phyloP scores from a whole-genome alignment of 2,329 filamentous ascomycete species.

The Coleophoma crateriformis region DNA sequence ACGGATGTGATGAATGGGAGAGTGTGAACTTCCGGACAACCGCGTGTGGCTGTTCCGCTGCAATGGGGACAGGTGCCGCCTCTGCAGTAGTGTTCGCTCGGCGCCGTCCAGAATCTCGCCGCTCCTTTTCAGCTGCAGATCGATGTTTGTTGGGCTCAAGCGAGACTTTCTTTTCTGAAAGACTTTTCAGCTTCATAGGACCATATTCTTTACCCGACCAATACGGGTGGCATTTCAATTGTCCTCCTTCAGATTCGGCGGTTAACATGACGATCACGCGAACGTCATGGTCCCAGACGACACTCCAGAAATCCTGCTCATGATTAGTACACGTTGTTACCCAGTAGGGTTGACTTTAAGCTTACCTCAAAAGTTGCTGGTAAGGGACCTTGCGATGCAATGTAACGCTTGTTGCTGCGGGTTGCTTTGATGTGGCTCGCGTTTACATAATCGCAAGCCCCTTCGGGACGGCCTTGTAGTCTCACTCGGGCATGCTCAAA shows the following conservation, averaged over 20 bases:
- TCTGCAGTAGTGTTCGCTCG: conserved; percentile 50
- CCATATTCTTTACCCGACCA: conserved; percentile 82
- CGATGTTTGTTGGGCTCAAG: conserved; percentile 55
- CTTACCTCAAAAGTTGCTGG: conserved; percentile 86
- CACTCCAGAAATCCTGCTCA: conserved; percentile 88
- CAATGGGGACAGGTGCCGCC: conserved; percentile 27
- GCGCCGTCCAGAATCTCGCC: conserved; percentile 36
- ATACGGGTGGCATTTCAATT: conserved; percentile 92
- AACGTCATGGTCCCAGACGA: conserved; percentile 94
- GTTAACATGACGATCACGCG: conserved; percentile 96
- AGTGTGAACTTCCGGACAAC: conserved; percentile 84
- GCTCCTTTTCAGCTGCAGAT: conserved; percentile 27
- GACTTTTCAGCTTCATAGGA: conserved; percentile 63
- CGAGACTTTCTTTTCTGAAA: conserved; percentile 79
- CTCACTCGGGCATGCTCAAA: conserved; percentile 91
- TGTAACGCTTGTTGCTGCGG: conserved; percentile 85
- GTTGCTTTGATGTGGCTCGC: conserved; percentile 79
- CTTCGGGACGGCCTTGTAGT: conserved; percentile 59
- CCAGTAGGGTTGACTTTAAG: not conserved
- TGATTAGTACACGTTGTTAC: conserved; percentile 6
- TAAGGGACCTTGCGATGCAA: conserved; percentile 89
- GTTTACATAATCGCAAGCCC: conserved; percentile 89
- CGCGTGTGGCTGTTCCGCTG: conserved; percentile 64
- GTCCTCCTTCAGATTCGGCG: conserved; percentile 86
- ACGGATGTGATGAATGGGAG: conserved; percentile 70